These are phyloP conservation scores for Cladosporium sphaerospermum DNA, from an alignment of 2,329 filamentous ascomycete species.

Conservation along the genomic window DNA sequence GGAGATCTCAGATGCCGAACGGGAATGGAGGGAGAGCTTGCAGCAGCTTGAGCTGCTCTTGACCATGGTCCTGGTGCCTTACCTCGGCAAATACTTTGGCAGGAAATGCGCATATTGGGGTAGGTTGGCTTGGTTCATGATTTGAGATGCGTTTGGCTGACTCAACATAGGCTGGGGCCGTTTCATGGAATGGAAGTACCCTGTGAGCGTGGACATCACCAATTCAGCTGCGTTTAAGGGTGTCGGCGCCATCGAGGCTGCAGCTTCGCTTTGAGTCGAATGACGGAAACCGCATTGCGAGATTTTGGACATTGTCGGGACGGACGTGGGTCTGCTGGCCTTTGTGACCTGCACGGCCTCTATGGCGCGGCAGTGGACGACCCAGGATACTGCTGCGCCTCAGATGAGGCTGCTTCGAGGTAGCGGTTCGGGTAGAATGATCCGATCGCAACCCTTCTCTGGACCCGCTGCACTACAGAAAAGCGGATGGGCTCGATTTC, in stretches of 20 bases:
- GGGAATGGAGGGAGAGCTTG: constrained; percentile 89
- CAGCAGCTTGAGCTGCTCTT: constrained; percentile 89
- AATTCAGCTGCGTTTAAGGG: constrained; percentile 41
- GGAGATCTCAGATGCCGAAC: constrained; percentile 77
- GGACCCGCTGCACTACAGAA: no score
- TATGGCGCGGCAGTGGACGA: no score
- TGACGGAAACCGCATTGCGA: no score
- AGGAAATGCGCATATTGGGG: constrained; percentile 95
- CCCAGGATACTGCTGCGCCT: no score
- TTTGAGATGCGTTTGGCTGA: constrained; percentile 18
- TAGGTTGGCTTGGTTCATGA: constrained; percentile 47
- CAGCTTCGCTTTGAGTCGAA: constrained; percentile 31
- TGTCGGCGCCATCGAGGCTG: constrained; percentile 42
- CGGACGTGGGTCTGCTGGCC: no score
- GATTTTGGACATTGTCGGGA: no score
- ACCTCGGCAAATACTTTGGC: constrained; percentile 89
- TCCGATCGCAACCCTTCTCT: no score
- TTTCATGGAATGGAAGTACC: constrained; percentile 93
- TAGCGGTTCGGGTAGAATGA: no score
- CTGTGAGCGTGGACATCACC: constrained; percentile 61
- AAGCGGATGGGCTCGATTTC: no score
- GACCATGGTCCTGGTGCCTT: constrained; percentile 91
- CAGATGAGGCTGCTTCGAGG: no score
- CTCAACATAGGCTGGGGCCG: constrained; percentile 69
- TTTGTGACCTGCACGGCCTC: no score